Conservation (phyloP, 352 stramenopile genomes). For the Ochromonadaceae sp. region DNA sequence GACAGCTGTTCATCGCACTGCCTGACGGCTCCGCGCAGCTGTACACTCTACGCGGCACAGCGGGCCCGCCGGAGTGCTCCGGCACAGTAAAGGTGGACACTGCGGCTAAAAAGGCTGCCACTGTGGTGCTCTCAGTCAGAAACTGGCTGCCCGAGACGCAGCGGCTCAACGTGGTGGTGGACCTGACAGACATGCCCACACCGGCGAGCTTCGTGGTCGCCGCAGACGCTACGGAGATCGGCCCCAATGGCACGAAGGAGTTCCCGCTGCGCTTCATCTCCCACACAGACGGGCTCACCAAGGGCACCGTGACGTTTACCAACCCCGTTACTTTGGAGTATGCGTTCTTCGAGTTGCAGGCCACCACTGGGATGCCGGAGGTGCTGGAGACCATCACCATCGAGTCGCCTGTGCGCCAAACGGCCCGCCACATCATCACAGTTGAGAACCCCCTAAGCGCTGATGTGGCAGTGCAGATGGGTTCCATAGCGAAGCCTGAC, state of each 20-base stretch:
- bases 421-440: constrained; percentile 47
- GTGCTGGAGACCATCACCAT: constrained; percentile 55
- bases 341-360: constrained; percentile 41
- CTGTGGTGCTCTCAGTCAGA: constrained; percentile 48
- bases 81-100: constrained; percentile 38
- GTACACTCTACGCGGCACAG: constrained; percentile 60
- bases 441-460: constrained; percentile 66
- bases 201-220: constrained; percentile 46
- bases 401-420: constrained; percentile 58
- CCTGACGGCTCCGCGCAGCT: constrained; percentile 64
- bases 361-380: constrained; percentile 31
- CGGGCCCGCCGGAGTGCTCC: constrained; percentile 38
- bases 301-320: constrained; percentile 49
- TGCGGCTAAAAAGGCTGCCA: constrained; percentile 53
- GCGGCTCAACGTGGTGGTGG: constrained; percentile 44
- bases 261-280: constrained; percentile 68
- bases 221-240: constrained; percentile 46
- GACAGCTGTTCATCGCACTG: constrained; percentile 66
- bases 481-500: constrained; percentile 38
- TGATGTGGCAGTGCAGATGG: constrained; percentile 25
- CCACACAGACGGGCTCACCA: constrained; percentile 50
- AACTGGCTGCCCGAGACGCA: constrained; percentile 64
- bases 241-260: constrained; percentile 38
- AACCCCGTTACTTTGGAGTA: constrained; percentile 63
- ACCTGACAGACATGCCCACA: constrained; percentile 36